Percentiles rank a stretch among this genome's conserved stretches.
Conservation (phyloP, 2,329 filamentous ascomycete genomes). For the Talaromyces rugulosus region DNA sequence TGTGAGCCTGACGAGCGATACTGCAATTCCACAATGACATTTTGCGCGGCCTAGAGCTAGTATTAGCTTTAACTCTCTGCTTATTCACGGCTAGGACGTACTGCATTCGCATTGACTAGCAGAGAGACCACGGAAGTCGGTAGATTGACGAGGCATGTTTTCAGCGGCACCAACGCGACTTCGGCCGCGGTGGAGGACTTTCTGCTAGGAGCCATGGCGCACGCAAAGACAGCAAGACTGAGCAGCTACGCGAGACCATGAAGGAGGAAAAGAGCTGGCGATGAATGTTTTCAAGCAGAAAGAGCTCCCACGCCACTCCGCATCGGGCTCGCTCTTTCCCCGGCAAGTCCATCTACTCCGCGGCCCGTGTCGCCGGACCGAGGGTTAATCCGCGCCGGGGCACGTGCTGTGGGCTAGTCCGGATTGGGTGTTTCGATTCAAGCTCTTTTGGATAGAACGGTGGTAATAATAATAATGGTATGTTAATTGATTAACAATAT, state of each 20-base stretch:
- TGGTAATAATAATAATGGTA: no score
- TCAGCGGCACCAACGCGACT: conserved; percentile 78
- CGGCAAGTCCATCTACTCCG: conserved; percentile 7
- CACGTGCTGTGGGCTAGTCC: conserved; percentile 2
- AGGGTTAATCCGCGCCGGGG: conserved; percentile 16
- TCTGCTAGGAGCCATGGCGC: conserved; percentile 39
- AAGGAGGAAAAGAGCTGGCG: background rate
- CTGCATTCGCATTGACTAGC: conserved; percentile 83
- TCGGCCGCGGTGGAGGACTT: conserved; percentile 67
- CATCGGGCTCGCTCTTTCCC: background rate
- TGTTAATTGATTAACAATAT: background rate
- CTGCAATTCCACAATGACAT: conserved; percentile 89
- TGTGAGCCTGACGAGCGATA: conserved; percentile 57
- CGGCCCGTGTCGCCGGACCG: conserved; percentile 9
- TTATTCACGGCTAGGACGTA: conserved; percentile 44
- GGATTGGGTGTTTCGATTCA: background rate
- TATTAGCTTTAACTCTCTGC: conserved; percentile 13
- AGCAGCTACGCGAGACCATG: background rate
- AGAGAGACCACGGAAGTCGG: conserved; percentile 78
- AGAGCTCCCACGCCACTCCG: background rate
- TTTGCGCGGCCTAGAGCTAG: conserved; percentile 69
- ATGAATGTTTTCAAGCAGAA: background rate
- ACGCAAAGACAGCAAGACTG: background rate
- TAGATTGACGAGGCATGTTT: conserved; percentile 93
- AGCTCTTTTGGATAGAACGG: background rate